Evolutionary conservation across 129 eudicot species (phyloP).

Genomic region (Centrapalus pauciflorus): DNA sequence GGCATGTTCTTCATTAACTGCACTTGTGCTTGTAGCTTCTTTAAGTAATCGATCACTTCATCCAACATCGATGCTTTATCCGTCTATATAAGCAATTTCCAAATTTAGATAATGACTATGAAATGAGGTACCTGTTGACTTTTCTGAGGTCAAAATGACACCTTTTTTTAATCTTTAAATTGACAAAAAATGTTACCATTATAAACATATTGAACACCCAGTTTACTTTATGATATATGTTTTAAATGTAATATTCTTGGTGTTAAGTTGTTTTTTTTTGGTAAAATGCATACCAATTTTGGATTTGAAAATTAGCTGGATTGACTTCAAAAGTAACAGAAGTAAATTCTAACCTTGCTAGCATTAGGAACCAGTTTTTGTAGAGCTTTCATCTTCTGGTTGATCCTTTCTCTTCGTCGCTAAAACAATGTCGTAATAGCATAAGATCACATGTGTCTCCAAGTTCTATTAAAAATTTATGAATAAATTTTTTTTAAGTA

Average conservation of each 20-base stretch:
- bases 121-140: constrained; percentile 17
- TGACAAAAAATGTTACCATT: neutral
- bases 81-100: constrained; percentile 43
- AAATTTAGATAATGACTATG: constrained; percentile 11
- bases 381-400: constrained; percentile 89
- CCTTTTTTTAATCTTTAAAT: neutral
- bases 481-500: neutral
- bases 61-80: constrained; percentile 96
- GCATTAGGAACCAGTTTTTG: constrained; percentile 93
- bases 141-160: constrained; percentile 9
- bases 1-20: constrained; percentile 71
- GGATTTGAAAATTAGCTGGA: neutral
- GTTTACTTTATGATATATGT: neutral
- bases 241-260: neutral
- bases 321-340: constrained; percentile 16
- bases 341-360: constrained; percentile 34
- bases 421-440: constrained; percentile 5
- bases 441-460: neutral
- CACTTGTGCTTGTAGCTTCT: constrained; percentile 85
- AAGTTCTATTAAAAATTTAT: neutral
- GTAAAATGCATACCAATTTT: neutral
- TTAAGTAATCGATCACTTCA: constrained; percentile 80
- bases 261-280: neutral
- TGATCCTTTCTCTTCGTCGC: constrained; percentile 85
- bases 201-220: neutral